Base-by-base conservation (phyloP, 177 flowering plant species). In the Tripterygium wilfordii region DNA sequence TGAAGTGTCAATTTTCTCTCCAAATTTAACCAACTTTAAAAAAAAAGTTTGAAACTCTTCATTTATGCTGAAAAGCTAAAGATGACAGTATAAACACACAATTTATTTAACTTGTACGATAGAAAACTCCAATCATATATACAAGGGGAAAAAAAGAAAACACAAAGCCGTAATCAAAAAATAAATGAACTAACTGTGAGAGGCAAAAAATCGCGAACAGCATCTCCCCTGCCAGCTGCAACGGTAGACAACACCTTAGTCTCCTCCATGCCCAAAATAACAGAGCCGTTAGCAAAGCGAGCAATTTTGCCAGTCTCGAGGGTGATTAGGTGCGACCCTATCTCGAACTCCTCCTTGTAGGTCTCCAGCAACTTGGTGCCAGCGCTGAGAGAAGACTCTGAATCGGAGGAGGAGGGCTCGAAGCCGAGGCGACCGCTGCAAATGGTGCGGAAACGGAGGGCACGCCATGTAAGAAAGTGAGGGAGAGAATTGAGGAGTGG, bases 241-340 rank as follows among this genome's bases (percentile, higher is more conserved):
- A 92, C 88, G 1, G 96, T 89, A 10, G 96, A 80, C 0, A 92
- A 66, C 31, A 92, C 97, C 42, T 72, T 81, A 9, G 96, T 92
- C 54, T 83, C 83, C 2, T 75, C 89, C 74, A 86, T 81, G 39
- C 69, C 79, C 59, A 89, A 48, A 15, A 92, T 86, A 14, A 84
- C 95, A 2, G 97, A 67, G 0, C 97, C 99, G 53, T 85, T 89
- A 4, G 97, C 94, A 37, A 89, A 94, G 33, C 97, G 69, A 14
- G 99, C 97, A 10, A 86, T 69, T 56, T 85, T 81, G 2, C 97
- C 99, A 1, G 97, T 86, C 57, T 89, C 96, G 9, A 83, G 64
- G 0, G 74, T 61, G 36, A 87, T 62, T n/a, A 69, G 24, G 23
- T 69, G 67, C n/a, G 85, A 76, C 2, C 97, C 99, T 1, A 94